These are phyloP conservation scores for Cutaneotrichosporon sp. DNA, from an alignment of 1,284 basidiomycete species.

Conservation along the genomic window DNA sequence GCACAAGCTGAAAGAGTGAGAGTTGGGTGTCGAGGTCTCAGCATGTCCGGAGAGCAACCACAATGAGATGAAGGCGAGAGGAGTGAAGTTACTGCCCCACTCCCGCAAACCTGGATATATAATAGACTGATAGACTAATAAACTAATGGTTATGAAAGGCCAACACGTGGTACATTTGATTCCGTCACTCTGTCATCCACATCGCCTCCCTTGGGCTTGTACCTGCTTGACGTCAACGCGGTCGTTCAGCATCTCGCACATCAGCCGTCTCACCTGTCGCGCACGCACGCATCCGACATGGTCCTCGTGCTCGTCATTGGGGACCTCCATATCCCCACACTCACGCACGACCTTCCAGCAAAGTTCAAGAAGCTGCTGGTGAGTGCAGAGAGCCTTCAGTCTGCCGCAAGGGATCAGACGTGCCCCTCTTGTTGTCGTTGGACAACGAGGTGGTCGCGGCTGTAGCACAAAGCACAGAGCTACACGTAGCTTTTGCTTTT, in stretches of 20 bases:
- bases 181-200: too few species aligned
- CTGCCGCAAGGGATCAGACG: neutral
- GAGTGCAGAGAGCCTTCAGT: slow-evolving; percentile 18
- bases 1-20: too few species aligned
- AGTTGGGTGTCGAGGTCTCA: too few species aligned
- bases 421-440: neutral
- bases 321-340: slow-evolving; percentile 87
- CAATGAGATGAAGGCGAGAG: too few species aligned
- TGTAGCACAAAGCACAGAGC: neutral
- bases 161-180: neutral
- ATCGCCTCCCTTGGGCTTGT: too few species aligned
- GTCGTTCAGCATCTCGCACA: neutral
- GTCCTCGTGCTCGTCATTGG: slow-evolving; percentile 91
- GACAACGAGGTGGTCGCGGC: neutral
- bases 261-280: too few species aligned
- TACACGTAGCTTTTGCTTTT: too few species aligned
- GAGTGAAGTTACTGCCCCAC: neutral
- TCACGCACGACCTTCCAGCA: slow-evolving; percentile 76
- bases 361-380: slow-evolving; percentile 97
- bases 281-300: slow-evolving; percentile 43
- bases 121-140: neutral
- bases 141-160: neutral
- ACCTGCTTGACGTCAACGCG: slow-evolving; percentile 4
- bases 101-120: neutral
- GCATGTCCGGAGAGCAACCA: too few species aligned